Conservation (phyloP, 352 stramenopile genomes). For the Phytopythium sindhum region DNA sequence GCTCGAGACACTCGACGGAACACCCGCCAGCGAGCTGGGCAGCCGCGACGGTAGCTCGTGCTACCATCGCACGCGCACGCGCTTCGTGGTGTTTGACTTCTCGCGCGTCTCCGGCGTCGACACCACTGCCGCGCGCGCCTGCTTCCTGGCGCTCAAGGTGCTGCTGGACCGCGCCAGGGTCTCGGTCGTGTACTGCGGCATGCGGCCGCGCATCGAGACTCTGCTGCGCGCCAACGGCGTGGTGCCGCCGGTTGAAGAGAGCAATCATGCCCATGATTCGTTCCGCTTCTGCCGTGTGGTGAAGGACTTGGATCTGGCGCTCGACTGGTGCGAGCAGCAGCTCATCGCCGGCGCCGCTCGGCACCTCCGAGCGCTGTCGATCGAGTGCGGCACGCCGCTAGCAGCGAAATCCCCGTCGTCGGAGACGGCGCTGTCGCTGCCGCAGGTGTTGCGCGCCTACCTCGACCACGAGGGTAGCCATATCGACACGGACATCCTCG, state of each 20-base stretch:
- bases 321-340: slow-evolving; percentile 68
- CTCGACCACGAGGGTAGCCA: slow-evolving; percentile 19
- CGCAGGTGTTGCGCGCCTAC: slow-evolving; percentile 46
- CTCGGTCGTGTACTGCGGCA: slow-evolving; percentile 62
- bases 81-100: slow-evolving; percentile 79
- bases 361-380: slow-evolving; percentile 18
- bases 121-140: slow-evolving; percentile 65
- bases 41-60: slow-evolving; percentile 1
- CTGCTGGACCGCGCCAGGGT: slow-evolving; percentile 48
- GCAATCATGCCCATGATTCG: slow-evolving; percentile 6
- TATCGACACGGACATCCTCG: slow-evolving; percentile 9
- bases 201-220: slow-evolving; percentile 49
- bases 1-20: slow-evolving; percentile 45
- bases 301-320: slow-evolving; percentile 43
- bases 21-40: slow-evolving; percentile 25
- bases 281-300: slow-evolving; percentile 32
- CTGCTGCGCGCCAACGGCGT: slow-evolving; percentile 60
- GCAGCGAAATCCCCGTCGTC: slow-evolving; percentile 19
- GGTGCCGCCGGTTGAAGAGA: slow-evolving; percentile 9
- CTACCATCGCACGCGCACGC: slow-evolving; percentile 22
- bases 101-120: slow-evolving; percentile 75
- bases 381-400: slow-evolving; percentile 28
- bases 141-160: slow-evolving; percentile 66
- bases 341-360: slow-evolving; percentile 42
- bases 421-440: slow-evolving; percentile 25